Base-by-base conservation (phyloP, 2,329 filamentous ascomycete genomes). In the Akanthomyces lecanii region DNA sequence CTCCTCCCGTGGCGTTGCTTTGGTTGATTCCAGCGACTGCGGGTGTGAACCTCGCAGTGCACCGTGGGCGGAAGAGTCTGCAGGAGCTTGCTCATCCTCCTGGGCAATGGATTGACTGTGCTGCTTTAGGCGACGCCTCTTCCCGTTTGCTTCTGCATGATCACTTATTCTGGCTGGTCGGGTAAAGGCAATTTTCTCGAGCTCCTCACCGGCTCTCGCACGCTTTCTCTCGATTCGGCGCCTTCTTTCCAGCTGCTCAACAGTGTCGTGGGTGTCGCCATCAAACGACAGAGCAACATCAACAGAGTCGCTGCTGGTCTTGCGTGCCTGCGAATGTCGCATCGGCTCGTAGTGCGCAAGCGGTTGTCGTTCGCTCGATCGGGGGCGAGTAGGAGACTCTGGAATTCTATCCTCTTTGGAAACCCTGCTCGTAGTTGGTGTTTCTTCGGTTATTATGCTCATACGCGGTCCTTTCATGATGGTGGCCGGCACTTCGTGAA, bases 261-360 rank as follows among this genome's bases (percentile, higher is more conserved):
- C 68, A 0, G 73, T 67, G 57, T 77, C 72, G 52, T 78, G 73
- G 3, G 74, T 72, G 30, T 78, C 75, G 14, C 75, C 74, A 1
- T 73, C 74, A 0, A 69, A 70, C 4, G 70, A 70, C 2, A 71
- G 23, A 5, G 66, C 66, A 1, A 69, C 67, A n/a, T 73, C 67
- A 0, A 63, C 42, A 12, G 65, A 54, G 4, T 70, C 72, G 3
- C 69, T 69, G 21, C 64, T 67, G 0, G 65, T 64, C 53, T 75
- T 75, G 38, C 78, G 73, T 66, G 80, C 75, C 55, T 82, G 80
- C 0, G 80, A 82, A 55, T 77, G 73, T 50, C 74, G 72, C 77
- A 81, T 78, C 1, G 77, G 76, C 64, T 79, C 79, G 62, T 82
- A 82, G 23, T 76, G 72, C 4, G 71, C 71, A 50, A 77, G 73